These are phyloP conservation scores for Psilocybe tampanensis DNA, from an alignment of 768 basidiomycete genomes.

Conservation along the genomic window DNA sequence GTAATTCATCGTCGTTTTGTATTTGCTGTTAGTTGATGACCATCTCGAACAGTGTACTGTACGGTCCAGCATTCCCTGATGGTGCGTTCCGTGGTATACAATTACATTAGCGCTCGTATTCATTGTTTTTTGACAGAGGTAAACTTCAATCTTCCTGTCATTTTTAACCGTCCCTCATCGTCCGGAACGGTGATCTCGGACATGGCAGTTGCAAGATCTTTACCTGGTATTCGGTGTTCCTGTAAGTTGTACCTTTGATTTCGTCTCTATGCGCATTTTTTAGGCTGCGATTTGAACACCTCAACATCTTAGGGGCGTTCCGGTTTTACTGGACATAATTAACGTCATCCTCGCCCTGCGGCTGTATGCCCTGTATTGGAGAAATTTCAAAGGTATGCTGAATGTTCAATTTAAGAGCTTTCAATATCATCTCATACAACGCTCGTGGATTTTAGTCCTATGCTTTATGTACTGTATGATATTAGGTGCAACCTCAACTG, in stretches of 20 bases:
- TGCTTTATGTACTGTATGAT: neutral
- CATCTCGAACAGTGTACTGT: neutral
- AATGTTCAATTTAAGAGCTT: no score
- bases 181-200: neutral
- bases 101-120: neutral
- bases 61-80: neutral
- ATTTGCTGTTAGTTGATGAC: no score
- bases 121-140: no score
- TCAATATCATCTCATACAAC: no score
- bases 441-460: neutral
- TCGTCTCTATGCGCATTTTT: no score
- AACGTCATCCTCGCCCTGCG: neutral
- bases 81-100: neutral
- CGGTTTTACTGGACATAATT: neutral
- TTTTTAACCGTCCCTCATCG: no score
- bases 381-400: neutral
- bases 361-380: neutral
- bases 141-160: no score
- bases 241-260: neutral
- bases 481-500: neutral
- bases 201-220: neutral
- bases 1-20: neutral
- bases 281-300: no score
- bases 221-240: neutral
- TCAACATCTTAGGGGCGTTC: neutral